Conservation (phyloP, 2,329 filamentous ascomycete genomes). For the Whalleya microplaca region DNA sequence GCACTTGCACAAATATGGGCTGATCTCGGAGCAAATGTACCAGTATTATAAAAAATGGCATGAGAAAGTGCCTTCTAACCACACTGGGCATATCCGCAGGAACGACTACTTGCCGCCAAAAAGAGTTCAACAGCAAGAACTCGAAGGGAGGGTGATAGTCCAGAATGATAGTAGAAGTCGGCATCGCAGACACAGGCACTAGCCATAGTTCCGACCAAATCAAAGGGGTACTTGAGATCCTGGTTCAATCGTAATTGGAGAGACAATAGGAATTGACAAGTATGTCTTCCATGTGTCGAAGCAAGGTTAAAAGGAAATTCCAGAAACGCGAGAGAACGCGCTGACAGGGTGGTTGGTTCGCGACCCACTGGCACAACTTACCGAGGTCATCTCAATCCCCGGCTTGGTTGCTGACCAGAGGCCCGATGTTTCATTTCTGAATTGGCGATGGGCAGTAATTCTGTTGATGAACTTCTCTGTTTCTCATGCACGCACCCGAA, state of each 20-base stretch:
- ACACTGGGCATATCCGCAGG: constrained; percentile 3
- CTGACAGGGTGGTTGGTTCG: not conserved
- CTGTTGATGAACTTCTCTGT: not conserved
- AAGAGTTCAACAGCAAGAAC: constrained; percentile 1
- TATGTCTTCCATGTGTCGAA: not conserved
- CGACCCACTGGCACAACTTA: not conserved
- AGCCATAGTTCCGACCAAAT: not conserved
- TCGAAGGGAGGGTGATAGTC: not conserved
- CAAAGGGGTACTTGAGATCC: not conserved
- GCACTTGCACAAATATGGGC: constrained; percentile 48
- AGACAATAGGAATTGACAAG: not conserved
- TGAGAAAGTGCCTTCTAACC: constrained; percentile 14
- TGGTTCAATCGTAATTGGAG: not conserved
- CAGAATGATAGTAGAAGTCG: constrained; percentile 8
- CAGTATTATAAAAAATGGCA: not conserved
- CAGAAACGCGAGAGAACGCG: not conserved
- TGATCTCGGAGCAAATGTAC: constrained; percentile 20
- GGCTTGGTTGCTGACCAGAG: not conserved
- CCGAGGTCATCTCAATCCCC: not conserved
- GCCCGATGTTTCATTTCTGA: not conserved
- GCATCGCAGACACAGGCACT: not conserved
- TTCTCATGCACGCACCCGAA: not conserved
- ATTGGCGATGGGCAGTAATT: not conserved
- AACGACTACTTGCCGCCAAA: constrained; percentile 10
- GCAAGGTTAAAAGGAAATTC: not conserved